A percentile compares a stretch with the other conserved stretches of the same genome.
Evolutionary conservation across 2,329 filamentous ascomycete genomes (phyloP).

Genomic region (Beauveria asiatica): DNA sequence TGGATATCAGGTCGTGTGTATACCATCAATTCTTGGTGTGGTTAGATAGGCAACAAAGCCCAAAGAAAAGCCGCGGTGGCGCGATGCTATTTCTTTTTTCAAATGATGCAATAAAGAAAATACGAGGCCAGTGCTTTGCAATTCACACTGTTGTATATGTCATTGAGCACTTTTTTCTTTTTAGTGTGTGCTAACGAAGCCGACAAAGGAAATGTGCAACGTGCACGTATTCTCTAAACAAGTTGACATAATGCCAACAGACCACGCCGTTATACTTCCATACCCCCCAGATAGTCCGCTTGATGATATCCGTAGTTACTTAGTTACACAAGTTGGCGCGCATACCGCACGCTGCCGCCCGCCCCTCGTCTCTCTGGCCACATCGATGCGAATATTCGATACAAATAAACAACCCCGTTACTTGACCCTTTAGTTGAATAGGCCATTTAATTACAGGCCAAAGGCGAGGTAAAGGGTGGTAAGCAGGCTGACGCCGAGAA

Average conservation of each 20-base stretch:
- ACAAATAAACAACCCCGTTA: constrained; percentile 1
- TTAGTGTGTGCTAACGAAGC: background rate
- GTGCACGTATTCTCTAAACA: constrained; percentile 1
- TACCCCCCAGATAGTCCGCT: constrained; percentile 5
- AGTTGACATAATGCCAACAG: background rate
- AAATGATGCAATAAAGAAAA: background rate
- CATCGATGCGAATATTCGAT: constrained; percentile 3
- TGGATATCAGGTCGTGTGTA: background rate
- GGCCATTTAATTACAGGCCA: constrained; percentile 29
- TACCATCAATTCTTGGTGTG: background rate
- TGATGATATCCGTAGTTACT: constrained; percentile 5
- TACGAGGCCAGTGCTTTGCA: too few relatives aligned
- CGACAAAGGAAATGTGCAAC: constrained; percentile 8
- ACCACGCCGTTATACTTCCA: background rate
- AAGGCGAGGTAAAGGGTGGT: constrained; percentile 38
- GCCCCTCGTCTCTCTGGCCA: background rate
- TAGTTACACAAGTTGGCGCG: background rate
- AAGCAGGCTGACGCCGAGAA: constrained; percentile 40
- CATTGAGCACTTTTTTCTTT: background rate
- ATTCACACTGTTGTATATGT: background rate
- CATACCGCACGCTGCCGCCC: background rate
- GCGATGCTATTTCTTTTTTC: background rate
- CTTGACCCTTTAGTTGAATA: background rate
- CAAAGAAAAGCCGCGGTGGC: background rate
- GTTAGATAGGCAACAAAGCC: background rate